A percentile compares a stretch with the other conserved stretches of the same genome.
Evolutionary conservation across 2,329 filamentous ascomycete genomes (phyloP).

Genomic region (Westerdykella ornata): DNA sequence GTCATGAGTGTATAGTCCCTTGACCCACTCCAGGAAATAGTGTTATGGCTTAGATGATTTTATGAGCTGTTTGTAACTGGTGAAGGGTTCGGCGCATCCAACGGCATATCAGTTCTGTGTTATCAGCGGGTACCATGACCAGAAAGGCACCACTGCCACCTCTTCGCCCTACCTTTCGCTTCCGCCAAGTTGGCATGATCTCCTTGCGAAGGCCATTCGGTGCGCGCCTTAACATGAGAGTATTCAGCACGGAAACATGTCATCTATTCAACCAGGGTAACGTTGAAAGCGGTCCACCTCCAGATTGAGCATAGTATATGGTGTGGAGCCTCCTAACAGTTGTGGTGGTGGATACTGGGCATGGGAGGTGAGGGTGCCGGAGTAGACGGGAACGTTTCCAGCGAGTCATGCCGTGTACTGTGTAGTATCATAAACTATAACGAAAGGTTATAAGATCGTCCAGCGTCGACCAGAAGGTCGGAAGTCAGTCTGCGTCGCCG

Average conservation of each 20-base stretch:
- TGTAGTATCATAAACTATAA: constrained; percentile 16
- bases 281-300: constrained; percentile 1
- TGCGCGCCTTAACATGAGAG: neutral
- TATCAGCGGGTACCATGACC: too few species aligned
- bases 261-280: constrained; percentile 8
- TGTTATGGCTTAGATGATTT: too few species aligned
- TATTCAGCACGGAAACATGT: constrained; percentile 1
- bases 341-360: constrained; percentile 8
- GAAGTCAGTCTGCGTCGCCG: constrained; percentile 1
- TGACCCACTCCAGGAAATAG: too few species aligned
- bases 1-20: too few species aligned
- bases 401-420: constrained; percentile 13
- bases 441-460: constrained; percentile 13
- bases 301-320: constrained; percentile 11
- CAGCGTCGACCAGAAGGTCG: constrained; percentile 12
- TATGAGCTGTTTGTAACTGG: too few species aligned
- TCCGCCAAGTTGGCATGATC: constrained; percentile 1
- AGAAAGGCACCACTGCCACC: too few species aligned
- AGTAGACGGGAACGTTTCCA: constrained; percentile 32
- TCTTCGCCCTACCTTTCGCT: neutral
- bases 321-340: constrained; percentile 8
- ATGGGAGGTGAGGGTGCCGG: constrained; percentile 21
- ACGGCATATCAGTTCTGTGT: too few species aligned
- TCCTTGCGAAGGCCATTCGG: constrained; percentile 1
- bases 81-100: too few species aligned